These are phyloP conservation scores for Alternaria atra DNA, from an alignment of 2,329 filamentous ascomycete genomes.

Conservation along the genomic window DNA sequence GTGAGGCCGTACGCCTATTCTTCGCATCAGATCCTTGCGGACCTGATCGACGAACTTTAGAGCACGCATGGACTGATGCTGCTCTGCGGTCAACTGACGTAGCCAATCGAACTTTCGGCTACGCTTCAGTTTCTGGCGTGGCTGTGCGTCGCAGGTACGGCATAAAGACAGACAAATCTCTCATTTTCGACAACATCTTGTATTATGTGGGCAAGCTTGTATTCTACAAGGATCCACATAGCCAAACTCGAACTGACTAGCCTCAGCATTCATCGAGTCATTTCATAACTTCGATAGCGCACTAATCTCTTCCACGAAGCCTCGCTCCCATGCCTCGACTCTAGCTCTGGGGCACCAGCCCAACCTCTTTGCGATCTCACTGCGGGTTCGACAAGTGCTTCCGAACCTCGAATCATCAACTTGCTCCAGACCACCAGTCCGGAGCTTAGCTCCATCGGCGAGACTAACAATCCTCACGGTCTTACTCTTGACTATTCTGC, in stretches of 20 bases:
- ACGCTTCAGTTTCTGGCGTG: no score
- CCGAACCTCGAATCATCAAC: slow-evolving; percentile 2
- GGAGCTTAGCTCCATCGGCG: neutral
- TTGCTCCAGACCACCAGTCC: slow-evolving; percentile 4
- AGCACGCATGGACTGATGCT: neutral
- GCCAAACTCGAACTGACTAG: neutral
- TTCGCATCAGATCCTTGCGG: neutral
- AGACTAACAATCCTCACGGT: slow-evolving; percentile 1
- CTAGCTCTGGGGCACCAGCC: neutral
- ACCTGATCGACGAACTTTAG: neutral
- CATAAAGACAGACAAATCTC: neutral
- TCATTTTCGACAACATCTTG: neutral
- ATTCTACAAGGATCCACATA: neutral
- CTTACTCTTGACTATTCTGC: neutral
- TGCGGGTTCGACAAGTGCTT: neutral
- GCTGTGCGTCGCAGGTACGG: neutral
- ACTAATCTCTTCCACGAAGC: slow-evolving; percentile 4
- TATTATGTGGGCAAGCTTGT: neutral
- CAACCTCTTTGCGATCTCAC: slow-evolving; percentile 3
- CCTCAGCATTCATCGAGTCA: neutral
- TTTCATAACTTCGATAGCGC: slow-evolving; percentile 5
- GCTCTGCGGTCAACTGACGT: neutral
- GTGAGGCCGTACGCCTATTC: neutral
- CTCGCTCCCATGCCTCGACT: slow-evolving; percentile 5
- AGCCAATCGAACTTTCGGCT: no score